Evolutionary conservation across 75 land plant genomes (phyloP).

Genomic region (Adiantum capillusveneris): DNA sequence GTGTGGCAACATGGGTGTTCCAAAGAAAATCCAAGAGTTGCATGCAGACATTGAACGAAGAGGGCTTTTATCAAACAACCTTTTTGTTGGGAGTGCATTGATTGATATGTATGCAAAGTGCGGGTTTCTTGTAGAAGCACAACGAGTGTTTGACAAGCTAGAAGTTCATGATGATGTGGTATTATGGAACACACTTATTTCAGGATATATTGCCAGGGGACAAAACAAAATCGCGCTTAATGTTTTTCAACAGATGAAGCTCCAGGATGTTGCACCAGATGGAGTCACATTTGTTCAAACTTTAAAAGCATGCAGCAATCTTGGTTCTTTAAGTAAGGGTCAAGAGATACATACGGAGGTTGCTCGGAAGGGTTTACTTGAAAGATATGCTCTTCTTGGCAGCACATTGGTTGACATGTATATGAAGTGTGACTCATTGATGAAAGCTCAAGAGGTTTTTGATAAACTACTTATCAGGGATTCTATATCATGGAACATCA

Average conservation of each 20-base stretch:
- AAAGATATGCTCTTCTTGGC: conserved; percentile 38
- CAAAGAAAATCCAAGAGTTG: conserved; percentile 6
- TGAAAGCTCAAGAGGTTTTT: conserved; percentile 16
- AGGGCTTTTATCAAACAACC: conserved; percentile 34
- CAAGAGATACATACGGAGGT: conserved; percentile 25
- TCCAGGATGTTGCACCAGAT: conserved; percentile 17
- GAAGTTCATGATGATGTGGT: conserved; percentile 4
- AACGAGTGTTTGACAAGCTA: conserved; percentile 3
- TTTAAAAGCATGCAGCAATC: conserved; percentile 33
- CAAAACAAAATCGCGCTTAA: conserved; percentile 14
- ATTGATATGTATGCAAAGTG: conserved; percentile 7
- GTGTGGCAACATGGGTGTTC: conserved; percentile 36
- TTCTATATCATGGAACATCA: conserved; percentile 14
- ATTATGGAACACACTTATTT: conserved; percentile 11
- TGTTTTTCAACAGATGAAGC: conserved; percentile 18
- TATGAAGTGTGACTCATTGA: conserved; percentile 48
- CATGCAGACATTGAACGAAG: neutral
- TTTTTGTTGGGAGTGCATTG: conserved; percentile 18
- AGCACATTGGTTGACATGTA: conserved; percentile 59
- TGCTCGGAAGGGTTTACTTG: conserved; percentile 24
- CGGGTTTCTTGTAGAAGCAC: conserved; percentile 13
- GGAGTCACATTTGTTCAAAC: conserved; percentile 16
- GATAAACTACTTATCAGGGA: conserved; percentile 7
- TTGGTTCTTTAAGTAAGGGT: conserved; percentile 3
- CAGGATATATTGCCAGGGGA: conserved; percentile 13